Percentiles rank a stretch among this genome's conserved stretches.
phyloP scores from a whole-genome alignment of 164 flowering plant genomes.

The Tetracentron sinense region DNA sequence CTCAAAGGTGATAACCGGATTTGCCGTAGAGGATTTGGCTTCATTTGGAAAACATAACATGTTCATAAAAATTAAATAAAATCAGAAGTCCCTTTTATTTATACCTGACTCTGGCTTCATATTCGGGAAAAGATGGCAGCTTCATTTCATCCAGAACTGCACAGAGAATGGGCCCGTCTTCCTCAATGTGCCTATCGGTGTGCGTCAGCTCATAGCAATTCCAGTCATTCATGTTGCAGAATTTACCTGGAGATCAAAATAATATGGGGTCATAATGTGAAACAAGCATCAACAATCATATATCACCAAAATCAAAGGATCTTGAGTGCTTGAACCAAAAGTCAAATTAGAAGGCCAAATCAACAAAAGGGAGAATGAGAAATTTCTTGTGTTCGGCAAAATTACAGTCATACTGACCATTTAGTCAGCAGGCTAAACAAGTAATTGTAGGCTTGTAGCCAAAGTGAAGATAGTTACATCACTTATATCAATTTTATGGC shows the following conservation, averaged over 20 bases:
- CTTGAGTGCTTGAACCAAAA: neutral
- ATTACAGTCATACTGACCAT: no score
- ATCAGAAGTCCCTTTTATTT: no score
- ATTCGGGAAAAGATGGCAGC: constrained; percentile 83
- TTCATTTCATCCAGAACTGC: constrained; percentile 94
- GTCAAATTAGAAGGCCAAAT: neutral
- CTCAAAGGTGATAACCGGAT: no score
- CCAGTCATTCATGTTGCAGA: constrained; percentile 85
- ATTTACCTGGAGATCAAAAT: constrained; percentile 59
- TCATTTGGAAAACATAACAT: no score
- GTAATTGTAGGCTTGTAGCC: no score
- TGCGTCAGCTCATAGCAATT: constrained; percentile 85
- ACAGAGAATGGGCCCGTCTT: constrained; percentile 93
- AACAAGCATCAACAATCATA: neutral
- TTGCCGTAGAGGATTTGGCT: no score
- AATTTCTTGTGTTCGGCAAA: no score
- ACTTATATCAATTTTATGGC: no score
- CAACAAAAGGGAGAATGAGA: neutral
- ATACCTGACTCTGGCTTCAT: constrained; percentile 96
- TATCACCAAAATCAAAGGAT: neutral
- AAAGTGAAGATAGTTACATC: no score
- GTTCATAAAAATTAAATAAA: no score
- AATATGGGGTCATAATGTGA: constrained; percentile 5
- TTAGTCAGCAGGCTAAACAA: no score
- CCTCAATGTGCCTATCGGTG: constrained; percentile 98